phyloP scores from a whole-genome alignment of 139 green algal species.

The Coelastrella sp. region DNA sequence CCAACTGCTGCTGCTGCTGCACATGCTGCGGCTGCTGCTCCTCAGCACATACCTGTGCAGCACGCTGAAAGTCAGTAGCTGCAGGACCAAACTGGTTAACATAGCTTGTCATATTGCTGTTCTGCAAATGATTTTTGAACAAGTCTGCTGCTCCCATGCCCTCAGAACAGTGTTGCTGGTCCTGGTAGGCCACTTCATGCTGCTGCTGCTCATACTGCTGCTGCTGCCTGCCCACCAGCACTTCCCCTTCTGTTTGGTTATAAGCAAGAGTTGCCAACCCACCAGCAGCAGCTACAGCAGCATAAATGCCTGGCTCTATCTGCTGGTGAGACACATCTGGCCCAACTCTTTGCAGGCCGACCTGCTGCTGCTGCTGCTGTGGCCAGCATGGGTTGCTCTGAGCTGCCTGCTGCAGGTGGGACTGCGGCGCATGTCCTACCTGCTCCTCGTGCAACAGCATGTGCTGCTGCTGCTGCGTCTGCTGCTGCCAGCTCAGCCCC shows the following conservation, averaged over 20 bases:
- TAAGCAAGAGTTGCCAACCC: background rate
- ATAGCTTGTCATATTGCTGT: background rate
- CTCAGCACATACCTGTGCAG: background rate
- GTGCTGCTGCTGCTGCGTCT: background rate
- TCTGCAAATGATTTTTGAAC: background rate
- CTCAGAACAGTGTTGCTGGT: background rate
- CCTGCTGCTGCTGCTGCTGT: slow-evolving; percentile 9
- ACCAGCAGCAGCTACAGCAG: background rate
- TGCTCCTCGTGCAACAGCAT: background rate
- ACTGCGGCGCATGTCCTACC: background rate
- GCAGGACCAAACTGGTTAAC: background rate
- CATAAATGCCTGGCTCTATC: background rate
- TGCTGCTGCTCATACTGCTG: slow-evolving; percentile 5
- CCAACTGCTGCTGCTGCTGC: slow-evolving; percentile 13
- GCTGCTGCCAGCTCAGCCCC: background rate
- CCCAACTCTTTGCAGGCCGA: background rate
- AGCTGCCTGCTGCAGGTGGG: background rate
- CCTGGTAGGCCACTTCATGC: background rate
- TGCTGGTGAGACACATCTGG: background rate
- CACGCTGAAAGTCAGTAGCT: too few species aligned
- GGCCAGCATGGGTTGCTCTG: background rate
- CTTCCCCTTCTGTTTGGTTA: background rate
- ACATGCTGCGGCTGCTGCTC: slow-evolving; percentile 2
- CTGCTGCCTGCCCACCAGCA: background rate
- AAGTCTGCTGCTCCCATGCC: background rate